Conservation (phyloP, 225 moss, liverwort and hornwort genomes). For the Polytrichum formosum region DNA sequence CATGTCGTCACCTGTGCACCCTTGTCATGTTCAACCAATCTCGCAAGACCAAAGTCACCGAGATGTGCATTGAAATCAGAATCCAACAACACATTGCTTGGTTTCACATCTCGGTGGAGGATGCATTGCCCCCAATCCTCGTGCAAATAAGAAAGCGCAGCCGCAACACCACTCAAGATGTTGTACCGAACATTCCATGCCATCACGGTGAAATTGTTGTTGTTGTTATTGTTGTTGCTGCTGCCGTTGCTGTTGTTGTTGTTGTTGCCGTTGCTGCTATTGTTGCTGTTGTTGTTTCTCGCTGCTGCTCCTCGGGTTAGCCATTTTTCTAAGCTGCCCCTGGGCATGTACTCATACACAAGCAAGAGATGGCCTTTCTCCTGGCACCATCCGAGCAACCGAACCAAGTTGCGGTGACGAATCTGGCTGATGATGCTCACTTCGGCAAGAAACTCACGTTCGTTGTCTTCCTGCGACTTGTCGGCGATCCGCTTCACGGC, state of each 20-base stretch:
- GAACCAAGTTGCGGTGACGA: constrained; percentile 43
- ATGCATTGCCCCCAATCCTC: constrained; percentile 77
- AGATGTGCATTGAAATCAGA: constrained; percentile 38
- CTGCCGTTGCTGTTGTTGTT: no score
- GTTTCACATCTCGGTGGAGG: constrained; percentile 69
- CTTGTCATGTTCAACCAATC: constrained; percentile 54
- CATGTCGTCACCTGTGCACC: constrained; percentile 50
- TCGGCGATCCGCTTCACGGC: constrained; percentile 25
- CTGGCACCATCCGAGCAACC: constrained; percentile 39
- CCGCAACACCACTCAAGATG: constrained; percentile 50
- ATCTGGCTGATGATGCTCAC: constrained; percentile 31
- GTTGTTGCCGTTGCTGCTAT: no score
- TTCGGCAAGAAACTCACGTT: constrained; percentile 34
- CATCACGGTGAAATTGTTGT: constrained; percentile 12
- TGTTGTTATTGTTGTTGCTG: no score
- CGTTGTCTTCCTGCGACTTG: constrained; percentile 30
- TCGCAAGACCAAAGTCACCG: constrained; percentile 61
- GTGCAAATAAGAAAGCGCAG: constrained; percentile 60
- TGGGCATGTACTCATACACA: constrained; percentile 38
- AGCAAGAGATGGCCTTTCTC: constrained; percentile 36
- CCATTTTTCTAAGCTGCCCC: constrained; percentile 37
- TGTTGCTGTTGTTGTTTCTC: background rate
- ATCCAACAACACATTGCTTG: constrained; percentile 72
- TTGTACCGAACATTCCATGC: constrained; percentile 28
- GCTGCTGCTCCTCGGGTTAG: constrained; percentile 9